A percentile compares a stretch with the other conserved stretches of the same genome.
Evolutionary conservation across 305 asterid species (phyloP).

Genomic region (Rubia balearica): DNA sequence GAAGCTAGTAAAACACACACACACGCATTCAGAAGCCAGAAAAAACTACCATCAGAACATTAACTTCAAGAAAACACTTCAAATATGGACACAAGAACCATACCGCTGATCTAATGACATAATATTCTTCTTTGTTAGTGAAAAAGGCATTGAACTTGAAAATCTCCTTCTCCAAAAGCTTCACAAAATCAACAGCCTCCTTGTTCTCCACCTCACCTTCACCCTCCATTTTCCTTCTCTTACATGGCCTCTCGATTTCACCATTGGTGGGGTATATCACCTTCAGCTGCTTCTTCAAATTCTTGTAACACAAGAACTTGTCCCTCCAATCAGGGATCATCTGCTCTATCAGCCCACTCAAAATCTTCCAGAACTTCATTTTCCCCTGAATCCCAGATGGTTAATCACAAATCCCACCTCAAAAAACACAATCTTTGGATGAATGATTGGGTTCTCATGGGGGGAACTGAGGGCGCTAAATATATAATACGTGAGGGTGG

Average conservation of each 20-base stretch:
- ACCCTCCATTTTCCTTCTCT: slow-evolving; percentile 35
- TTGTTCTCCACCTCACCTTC: slow-evolving; percentile 10
- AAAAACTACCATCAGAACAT: too few species aligned
- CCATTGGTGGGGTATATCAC: slow-evolving; percentile 37
- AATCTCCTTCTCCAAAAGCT: slow-evolving; percentile 53
- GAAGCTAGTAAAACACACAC: neutral
- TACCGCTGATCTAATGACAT: slow-evolving; percentile 57
- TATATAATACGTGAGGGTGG: neutral
- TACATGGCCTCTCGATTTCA: slow-evolving; percentile 29
- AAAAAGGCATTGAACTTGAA: slow-evolving; percentile 62
- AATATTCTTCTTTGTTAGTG: slow-evolving; percentile 64
- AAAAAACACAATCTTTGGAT: slow-evolving; percentile 3
- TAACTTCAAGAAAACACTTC: too few species aligned
- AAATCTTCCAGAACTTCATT: slow-evolving; percentile 77
- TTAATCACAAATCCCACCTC: neutral
- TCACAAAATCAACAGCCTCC: slow-evolving; percentile 52
- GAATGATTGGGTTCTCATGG: neutral
- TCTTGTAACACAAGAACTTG: slow-evolving; percentile 64
- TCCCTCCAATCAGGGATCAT: slow-evolving; percentile 73
- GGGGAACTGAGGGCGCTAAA: neutral
- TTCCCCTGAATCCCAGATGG: neutral
- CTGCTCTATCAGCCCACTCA: slow-evolving; percentile 48
- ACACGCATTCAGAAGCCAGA: neutral
- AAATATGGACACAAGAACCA: neutral
- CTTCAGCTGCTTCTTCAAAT: slow-evolving; percentile 59